A percentile compares a stretch with the other conserved stretches of the same genome.
Evolutionary conservation across 306 rosid genomes (phyloP).

Genomic region (Vicia sativa): DNA sequence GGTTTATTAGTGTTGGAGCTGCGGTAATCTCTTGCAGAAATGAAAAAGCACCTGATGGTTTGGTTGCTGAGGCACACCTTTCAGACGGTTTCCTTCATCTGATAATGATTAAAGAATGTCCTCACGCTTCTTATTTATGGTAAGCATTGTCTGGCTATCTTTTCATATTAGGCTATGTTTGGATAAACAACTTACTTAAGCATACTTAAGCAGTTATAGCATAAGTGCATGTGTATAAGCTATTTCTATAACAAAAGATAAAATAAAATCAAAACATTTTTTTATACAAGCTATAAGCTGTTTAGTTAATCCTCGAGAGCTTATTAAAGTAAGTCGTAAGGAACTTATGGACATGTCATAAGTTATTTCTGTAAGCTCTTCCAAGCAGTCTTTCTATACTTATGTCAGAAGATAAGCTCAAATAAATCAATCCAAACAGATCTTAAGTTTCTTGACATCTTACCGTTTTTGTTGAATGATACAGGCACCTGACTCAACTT

Average conservation of each 20-base stretch:
- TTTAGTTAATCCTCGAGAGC: background rate
- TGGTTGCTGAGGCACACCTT: slow-evolving; percentile 96
- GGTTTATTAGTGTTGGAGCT: slow-evolving; percentile 86
- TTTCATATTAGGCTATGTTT: slow-evolving; percentile 12
- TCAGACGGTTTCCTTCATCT: slow-evolving; percentile 95
- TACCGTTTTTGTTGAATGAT: slow-evolving; percentile 29
- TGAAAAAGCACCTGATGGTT: slow-evolving; percentile 93
- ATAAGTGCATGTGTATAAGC: background rate
- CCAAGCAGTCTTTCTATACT: background rate
- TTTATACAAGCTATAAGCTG: background rate
- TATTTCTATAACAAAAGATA: background rate
- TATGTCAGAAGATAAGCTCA: background rate
- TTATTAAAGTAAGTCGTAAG: background rate
- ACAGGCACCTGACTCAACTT: slow-evolving; percentile 91
- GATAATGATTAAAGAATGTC: slow-evolving; percentile 77
- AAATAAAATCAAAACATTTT: background rate
- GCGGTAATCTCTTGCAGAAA: slow-evolving; percentile 86
- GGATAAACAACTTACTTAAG: background rate
- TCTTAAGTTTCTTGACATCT: background rate
- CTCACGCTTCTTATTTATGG: slow-evolving; percentile 86
- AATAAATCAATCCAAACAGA: background rate
- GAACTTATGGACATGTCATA: background rate
- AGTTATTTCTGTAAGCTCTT: background rate
- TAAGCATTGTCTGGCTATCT: slow-evolving; percentile 31
- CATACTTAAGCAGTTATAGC: background rate